phyloP scores from a whole-genome alignment of 495 filamentous ascomycete genomes.

The Hypoxylon intermedium region DNA sequence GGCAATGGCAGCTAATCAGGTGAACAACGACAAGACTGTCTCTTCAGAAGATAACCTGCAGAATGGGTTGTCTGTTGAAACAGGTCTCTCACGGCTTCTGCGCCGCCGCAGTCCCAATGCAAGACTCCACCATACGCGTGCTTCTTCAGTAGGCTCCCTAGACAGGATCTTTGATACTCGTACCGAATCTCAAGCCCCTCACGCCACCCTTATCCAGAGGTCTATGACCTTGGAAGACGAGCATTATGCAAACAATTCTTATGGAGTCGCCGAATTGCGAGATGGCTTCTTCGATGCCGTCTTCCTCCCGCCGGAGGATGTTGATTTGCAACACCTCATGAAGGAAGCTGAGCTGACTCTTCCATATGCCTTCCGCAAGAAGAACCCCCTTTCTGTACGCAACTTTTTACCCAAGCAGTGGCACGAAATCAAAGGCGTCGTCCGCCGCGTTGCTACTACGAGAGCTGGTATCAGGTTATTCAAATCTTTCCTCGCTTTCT shows the following conservation, averaged over 20 bases:
- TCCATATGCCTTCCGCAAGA: conserved; percentile 47
- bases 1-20: conserved; percentile 9
- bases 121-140: conserved; percentile 24
- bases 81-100: conserved; percentile 28
- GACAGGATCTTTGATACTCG: conserved; percentile 40
- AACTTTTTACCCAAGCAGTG: conserved; percentile 57
- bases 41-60: conserved; percentile 1
- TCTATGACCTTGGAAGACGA: conserved; percentile 36
- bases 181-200: conserved; percentile 17
- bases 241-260: conserved; percentile 45
- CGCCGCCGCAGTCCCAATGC: conserved; percentile 16
- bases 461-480: conserved; percentile 57
- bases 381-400: conserved; percentile 49
- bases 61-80: background rate
- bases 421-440: conserved; percentile 46
- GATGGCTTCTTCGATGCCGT: conserved; percentile 68
- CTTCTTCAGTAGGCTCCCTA: conserved; percentile 35
- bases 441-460: conserved; percentile 48
- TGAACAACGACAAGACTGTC: background rate
- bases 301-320: conserved; percentile 56
- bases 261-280: conserved; percentile 61
- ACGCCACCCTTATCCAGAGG: conserved; percentile 7
- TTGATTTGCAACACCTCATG: conserved; percentile 46
- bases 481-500: conserved; percentile 62
- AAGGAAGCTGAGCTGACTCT: conserved; percentile 48